Evolutionary conservation across 1,284 basidiomycete genomes (phyloP), one percentile per base, ranked within the genome.

Genomic region (Exsudoporus floridanus): DNA sequence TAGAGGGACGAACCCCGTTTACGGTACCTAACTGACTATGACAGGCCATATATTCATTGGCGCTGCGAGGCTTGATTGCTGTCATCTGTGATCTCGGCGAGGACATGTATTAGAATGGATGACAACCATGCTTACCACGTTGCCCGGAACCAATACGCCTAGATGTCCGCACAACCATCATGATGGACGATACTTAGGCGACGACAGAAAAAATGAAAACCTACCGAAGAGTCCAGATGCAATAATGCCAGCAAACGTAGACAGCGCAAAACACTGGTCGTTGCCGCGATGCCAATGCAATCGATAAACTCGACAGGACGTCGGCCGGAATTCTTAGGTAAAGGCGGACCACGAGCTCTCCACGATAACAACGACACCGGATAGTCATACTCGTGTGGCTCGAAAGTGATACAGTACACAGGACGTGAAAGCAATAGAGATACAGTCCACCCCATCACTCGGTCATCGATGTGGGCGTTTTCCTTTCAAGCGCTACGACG

Each of bases 21-120:
- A 66, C 14, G 4, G 53, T 63, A 19, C 59, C 64, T 6, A n/a
- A 49, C 4, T 19, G 53, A 51, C 62, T 60, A 65, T 3, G 57
- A 36, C n/a, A 63, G 62, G 27, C 62, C 49, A 21, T 64, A 63
- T 9, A 66, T n/a, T n/a, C n/a, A n/a, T 55, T 0, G 85, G 79
- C 60, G 82, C 83, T 7, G 82, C 82, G 35, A 77, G 60, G 12
- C 77, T 65, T 84, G 80, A 56, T 88, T 86, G 6, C 79, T 80
- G 0, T 78, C 67, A 60, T 88, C 81, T 12, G 83, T 85, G 31
- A 87, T 72, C 64, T 87, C 60, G 77, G n/a, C 77, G 74, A 19
- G 83, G 67, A 51, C 23, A 23, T 23, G 23, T 23, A 3, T 23
- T 76, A 3, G 80, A 64, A 12, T 60, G 51, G 35, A 83, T 74